Conservation (phyloP, 2,329 filamentous ascomycete species). For the Fusarium decemcellulare region DNA sequence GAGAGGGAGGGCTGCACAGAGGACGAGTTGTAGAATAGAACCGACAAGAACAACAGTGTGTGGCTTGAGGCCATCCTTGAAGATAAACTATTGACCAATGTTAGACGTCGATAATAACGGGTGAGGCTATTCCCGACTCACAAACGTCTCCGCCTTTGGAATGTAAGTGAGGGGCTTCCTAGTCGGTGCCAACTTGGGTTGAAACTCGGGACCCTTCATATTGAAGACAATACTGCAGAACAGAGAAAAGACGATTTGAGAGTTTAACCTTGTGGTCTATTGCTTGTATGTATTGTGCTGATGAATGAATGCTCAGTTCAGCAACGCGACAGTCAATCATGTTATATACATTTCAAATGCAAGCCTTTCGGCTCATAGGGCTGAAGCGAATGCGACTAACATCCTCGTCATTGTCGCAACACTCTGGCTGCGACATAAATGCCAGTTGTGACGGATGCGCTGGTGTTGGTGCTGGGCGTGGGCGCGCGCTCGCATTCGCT, state of each 20-base stretch:
- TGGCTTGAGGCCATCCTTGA: constrained; percentile 54
- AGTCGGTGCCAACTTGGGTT: constrained; percentile 43
- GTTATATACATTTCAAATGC: constrained; percentile 2
- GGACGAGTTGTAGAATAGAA: constrained; percentile 51
- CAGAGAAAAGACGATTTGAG: background rate
- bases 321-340: background rate
- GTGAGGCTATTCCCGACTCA: constrained; percentile 25
- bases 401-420: background rate
- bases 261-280: background rate
- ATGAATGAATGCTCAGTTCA: background rate
- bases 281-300: background rate
- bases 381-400: constrained; percentile 24
- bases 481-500: constrained; percentile 25
- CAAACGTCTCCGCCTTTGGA: constrained; percentile 30
- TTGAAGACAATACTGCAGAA: background rate
- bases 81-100: constrained; percentile 24
- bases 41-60: constrained; percentile 52
- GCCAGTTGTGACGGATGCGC: background rate
- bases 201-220: constrained; percentile 41
- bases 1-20: constrained; percentile 52
- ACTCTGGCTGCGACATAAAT: background rate
- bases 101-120: background rate
- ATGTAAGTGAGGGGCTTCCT: constrained; percentile 33
- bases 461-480: constrained; percentile 3
- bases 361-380: background rate